Base-by-base conservation (phyloP, 2,329 filamentous ascomycete genomes). In the Colletotrichum simmondsii region DNA sequence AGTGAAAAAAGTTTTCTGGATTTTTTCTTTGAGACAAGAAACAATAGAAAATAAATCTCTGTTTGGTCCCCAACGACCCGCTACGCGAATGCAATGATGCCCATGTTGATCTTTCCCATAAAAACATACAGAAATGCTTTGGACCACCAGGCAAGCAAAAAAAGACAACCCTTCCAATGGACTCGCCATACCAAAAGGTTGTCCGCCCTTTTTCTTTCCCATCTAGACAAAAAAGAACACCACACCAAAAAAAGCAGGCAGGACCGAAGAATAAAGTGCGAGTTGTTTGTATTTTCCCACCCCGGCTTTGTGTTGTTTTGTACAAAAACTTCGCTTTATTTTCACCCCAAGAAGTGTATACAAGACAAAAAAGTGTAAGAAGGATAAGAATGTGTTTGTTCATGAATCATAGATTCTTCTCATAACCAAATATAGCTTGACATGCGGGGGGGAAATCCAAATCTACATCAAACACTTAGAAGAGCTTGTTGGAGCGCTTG, bases 401-500 rank as follows among this genome's bases (percentile, higher is more conserved):
- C 70, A 72, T 72, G 70, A 72, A 72, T 72, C 70, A 70, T 72
- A 72, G 70, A 72, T 72, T 72, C 70, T 72, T 70, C 60, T 72
- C 70, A 61, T 72, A 70, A 72, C 62, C 62, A 65, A 70, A 60
- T 54, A 70, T 65, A 65, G 49, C 66, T 72, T 72, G 70, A 72
- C 70, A 72, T 70, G 70, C 46, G 24, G 66, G 58, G 69, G 70
- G 35, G 70, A 60, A 70, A 70, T 70, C 66, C 66, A 64, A 70
- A 70, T 70, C 66, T 70, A 72, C 66, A 72, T 72, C 70, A 52
- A 65, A 65, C 70, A 72, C 66, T 61, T 70, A 72, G 46, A 70
- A 72, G 66, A 72, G 70, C 70, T 74, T 74, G 71, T 71, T 61
- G 67, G 72, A 75, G 68, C 72, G 78, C 69, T 78, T 78, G 69